A percentile compares a stretch with the other conserved stretches of the same genome.
phyloP scores from a whole-genome alignment of 768 basidiomycete species.

The Crepidotus variabilis region DNA sequence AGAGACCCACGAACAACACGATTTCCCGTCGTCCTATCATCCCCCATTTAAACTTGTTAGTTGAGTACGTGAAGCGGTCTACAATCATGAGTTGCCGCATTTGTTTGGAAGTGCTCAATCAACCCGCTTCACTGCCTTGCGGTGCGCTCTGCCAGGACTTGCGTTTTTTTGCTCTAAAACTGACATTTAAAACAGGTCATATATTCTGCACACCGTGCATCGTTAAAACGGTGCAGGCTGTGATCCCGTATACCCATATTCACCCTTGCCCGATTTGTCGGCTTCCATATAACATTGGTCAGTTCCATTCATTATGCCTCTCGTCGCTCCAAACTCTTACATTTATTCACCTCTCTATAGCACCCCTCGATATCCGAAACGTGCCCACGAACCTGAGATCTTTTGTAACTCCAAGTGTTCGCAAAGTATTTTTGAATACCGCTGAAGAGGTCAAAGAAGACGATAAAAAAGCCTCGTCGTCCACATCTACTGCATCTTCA shows the following conservation, averaged over 20 bases:
- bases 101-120: slow-evolving; percentile 52
- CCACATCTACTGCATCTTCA: background rate
- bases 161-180: background rate
- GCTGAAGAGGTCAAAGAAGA: slow-evolving; percentile 13
- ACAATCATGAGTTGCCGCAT: slow-evolving; percentile 53
- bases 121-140: slow-evolving; percentile 60
- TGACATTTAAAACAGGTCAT: slow-evolving; percentile 37
- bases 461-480: slow-evolving; percentile 2
- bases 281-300: slow-evolving; percentile 51
- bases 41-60: background rate
- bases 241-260: slow-evolving; percentile 39
- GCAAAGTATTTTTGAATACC: slow-evolving; percentile 50
- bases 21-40: background rate
- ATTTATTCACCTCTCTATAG: slow-evolving; percentile 25
- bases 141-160: slow-evolving; percentile 35
- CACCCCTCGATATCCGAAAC: slow-evolving; percentile 39
- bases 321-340: background rate
- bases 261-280: slow-evolving; percentile 61
- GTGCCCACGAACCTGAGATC: slow-evolving; percentile 58
- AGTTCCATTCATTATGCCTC: slow-evolving; percentile 12
- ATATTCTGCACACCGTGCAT: slow-evolving; percentile 64
- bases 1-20: background rate
- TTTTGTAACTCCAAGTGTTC: slow-evolving; percentile 54
- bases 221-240: slow-evolving; percentile 42
- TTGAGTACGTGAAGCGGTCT: background rate